Evolutionary conservation across 2,329 filamentous ascomycete genomes (phyloP).

Genomic region (Exserohilum turcica): DNA sequence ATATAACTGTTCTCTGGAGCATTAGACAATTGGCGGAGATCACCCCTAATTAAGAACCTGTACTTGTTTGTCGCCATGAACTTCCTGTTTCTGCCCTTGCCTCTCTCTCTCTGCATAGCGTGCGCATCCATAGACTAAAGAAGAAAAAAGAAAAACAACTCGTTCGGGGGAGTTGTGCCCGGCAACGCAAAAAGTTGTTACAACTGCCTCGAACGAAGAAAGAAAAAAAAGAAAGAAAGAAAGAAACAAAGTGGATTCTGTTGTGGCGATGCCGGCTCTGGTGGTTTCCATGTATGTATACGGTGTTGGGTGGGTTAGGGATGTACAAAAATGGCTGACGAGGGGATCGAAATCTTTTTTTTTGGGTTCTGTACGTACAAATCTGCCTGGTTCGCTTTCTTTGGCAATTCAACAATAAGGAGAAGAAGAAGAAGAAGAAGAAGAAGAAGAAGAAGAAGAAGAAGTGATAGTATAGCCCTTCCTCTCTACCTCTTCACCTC

Average conservation of each 20-base stretch:
- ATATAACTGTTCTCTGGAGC: slow-evolving; percentile 9
- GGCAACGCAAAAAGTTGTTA: slow-evolving; percentile 2
- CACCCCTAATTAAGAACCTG: slow-evolving; percentile 20
- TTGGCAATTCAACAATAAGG: neutral
- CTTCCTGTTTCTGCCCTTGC: slow-evolving; percentile 5
- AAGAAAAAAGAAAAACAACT: slow-evolving; percentile 23
- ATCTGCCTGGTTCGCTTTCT: too few species aligned
- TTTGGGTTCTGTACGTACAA: too few species aligned
- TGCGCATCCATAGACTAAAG: slow-evolving; percentile 16
- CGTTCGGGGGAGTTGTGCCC: slow-evolving; percentile 16
- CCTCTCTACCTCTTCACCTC: too few species aligned
- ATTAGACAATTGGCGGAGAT: slow-evolving; percentile 14
- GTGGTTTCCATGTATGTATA: too few species aligned
- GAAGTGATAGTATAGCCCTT: too few species aligned
- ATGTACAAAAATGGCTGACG: too few species aligned
- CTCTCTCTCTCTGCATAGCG: slow-evolving; percentile 31
- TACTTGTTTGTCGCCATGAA: neutral
- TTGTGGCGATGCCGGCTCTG: too few species aligned
- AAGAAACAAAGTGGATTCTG: too few species aligned
- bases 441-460: too few species aligned
- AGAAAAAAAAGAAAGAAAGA: neutral
- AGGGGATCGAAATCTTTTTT: too few species aligned
- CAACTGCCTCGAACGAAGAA: neutral
- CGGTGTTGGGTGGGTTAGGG: too few species aligned
- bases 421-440: neutral